These are phyloP conservation scores for Saccharomyces hybrid DNA, from an alignment of 1,139 yeast species.

Conservation along the genomic window DNA sequence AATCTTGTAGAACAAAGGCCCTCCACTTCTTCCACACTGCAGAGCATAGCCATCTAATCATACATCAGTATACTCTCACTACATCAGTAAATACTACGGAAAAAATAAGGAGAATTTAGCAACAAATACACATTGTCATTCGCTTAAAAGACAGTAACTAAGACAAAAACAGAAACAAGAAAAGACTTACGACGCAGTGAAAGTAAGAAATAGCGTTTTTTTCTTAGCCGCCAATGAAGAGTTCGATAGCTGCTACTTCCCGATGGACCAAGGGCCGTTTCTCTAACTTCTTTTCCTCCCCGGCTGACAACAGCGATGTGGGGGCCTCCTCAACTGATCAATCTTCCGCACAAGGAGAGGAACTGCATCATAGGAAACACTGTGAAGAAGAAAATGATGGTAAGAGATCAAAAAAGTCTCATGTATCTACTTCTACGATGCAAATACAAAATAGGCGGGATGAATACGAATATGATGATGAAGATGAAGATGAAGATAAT, in stretches of 20 bases:
- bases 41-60: neutral
- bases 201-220: neutral
- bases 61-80: neutral
- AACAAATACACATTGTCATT: neutral
- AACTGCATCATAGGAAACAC: neutral
- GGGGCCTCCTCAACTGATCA: neutral
- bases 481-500: no score
- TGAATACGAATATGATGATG: conserved; percentile 6
- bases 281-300: neutral
- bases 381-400: neutral
- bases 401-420: neutral
- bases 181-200: neutral
- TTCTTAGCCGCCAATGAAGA: neutral
- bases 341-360: neutral
- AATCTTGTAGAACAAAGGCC: neutral
- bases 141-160: neutral
- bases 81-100: neutral
- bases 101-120: neutral
- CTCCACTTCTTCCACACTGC: neutral
- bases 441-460: neutral
- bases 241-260: neutral
- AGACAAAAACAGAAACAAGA: neutral
- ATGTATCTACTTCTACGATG: neutral
- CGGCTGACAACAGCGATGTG: neutral
- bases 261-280: neutral